Evolutionary conservation across 306 rosid genomes (phyloP).

Genomic region (Dryas drummondii): DNA sequence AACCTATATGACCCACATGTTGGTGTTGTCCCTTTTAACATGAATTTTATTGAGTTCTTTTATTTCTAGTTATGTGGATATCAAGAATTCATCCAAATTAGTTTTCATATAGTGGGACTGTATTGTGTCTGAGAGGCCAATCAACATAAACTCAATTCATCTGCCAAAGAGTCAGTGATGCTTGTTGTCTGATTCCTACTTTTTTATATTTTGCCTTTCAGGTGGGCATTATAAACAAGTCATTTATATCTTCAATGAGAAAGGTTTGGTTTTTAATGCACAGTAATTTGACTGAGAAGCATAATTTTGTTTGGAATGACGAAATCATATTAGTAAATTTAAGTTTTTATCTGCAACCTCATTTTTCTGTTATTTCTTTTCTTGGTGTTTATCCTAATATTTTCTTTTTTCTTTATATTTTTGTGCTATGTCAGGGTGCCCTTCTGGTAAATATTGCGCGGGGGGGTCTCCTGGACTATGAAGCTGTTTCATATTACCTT

Average conservation of each 20-base stretch:
- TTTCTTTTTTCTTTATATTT: neutral
- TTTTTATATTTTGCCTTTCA: slow-evolving; percentile 39
- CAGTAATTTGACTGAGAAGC: neutral
- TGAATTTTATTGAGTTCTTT: neutral
- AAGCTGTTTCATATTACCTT: slow-evolving; percentile 54
- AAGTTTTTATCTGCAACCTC: too few species aligned
- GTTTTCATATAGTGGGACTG: neutral
- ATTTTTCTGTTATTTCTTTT: too few species aligned
- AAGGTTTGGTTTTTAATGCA: slow-evolving; percentile 59
- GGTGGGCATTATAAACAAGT: slow-evolving; percentile 62
- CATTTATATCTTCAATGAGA: slow-evolving; percentile 79
- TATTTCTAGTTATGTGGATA: neutral
- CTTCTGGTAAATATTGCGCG: slow-evolving; percentile 78
- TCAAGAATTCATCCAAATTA: neutral
- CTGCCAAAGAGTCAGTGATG: slow-evolving; percentile 11
- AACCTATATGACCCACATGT: neutral
- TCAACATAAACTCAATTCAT: slow-evolving; percentile 2
- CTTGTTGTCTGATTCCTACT: slow-evolving; percentile 6
- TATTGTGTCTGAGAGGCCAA: neutral
- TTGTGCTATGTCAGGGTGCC: slow-evolving; percentile 56
- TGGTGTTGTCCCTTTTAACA: neutral
- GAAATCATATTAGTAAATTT: neutral
- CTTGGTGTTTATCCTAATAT: neutral
- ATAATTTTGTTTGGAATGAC: neutral
- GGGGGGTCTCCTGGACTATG: slow-evolving; percentile 68